Evolutionary conservation across 2,329 filamentous ascomycete genomes (phyloP).

Genomic region (Fusarium protoensiforme): DNA sequence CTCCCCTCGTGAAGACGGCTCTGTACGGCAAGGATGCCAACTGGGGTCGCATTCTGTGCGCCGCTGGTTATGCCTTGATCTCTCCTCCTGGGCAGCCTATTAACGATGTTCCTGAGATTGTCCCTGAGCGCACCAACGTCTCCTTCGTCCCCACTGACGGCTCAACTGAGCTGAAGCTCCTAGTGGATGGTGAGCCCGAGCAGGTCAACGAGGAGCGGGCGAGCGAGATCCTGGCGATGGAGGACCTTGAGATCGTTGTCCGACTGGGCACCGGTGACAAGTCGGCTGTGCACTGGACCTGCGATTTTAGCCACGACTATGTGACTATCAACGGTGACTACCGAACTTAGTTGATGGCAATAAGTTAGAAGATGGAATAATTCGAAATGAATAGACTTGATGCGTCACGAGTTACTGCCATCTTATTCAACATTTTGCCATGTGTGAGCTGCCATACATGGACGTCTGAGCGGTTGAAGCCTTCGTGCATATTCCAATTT

Average conservation of each 20-base stretch:
- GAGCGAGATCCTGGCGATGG: slow-evolving; percentile 79
- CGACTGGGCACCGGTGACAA: slow-evolving; percentile 75
- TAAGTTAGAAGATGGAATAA: not conserved
- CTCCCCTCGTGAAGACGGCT: slow-evolving; percentile 95
- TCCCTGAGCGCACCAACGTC: slow-evolving; percentile 78
- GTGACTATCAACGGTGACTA: slow-evolving; percentile 77
- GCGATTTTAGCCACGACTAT: slow-evolving; percentile 88
- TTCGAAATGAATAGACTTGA: slow-evolving; percentile 4
- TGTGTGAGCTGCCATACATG: not conserved
- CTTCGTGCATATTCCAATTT: not conserved
- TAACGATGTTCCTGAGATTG: slow-evolving; percentile 71
- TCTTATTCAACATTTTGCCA: not conserved
- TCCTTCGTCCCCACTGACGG: slow-evolving; percentile 83
- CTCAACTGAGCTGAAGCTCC: slow-evolving; percentile 78
- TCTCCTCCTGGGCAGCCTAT: slow-evolving; percentile 67
- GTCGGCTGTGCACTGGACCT: slow-evolving; percentile 83
- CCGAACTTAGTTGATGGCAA: slow-evolving; percentile 59
- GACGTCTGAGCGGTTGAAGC: not conserved
- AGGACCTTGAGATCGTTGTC: slow-evolving; percentile 84
- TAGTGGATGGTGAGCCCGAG: slow-evolving; percentile 85
- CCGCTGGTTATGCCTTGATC: slow-evolving; percentile 82
- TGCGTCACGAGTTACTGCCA: not conserved
- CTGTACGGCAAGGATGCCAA: slow-evolving; percentile 98
- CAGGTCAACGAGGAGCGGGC: slow-evolving; percentile 80
- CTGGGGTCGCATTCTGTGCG: slow-evolving; percentile 97